Evolutionary conservation across 192 early-diverging fungal species (phyloP).

Genomic region (Umbelopsis sp.): DNA sequence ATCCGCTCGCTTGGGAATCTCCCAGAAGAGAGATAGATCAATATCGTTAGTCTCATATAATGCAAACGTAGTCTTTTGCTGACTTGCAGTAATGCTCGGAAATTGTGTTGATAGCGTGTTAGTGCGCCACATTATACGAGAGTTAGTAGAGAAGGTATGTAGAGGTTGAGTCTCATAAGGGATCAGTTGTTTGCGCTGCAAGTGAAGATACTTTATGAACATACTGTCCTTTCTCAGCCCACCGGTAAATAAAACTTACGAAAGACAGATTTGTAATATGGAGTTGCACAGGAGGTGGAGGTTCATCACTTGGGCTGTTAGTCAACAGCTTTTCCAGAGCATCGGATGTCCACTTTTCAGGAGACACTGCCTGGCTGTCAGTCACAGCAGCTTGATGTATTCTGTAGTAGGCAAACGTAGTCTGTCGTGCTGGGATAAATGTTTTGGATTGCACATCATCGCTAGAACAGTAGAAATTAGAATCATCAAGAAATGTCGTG

Average conservation of each 20-base stretch:
- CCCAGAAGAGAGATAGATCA: constrained; percentile 88
- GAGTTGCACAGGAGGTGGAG: constrained; percentile 53
- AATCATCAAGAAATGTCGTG: neutral
- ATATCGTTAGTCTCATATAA: constrained; percentile 87
- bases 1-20: constrained; percentile 46
- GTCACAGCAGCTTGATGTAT: constrained; percentile 23
- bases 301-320: constrained; percentile 35
- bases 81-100: constrained; percentile 60
- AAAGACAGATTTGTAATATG: constrained; percentile 53
- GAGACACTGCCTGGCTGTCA: constrained; percentile 25
- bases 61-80: constrained; percentile 72
- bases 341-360: constrained; percentile 52
- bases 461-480: neutral
- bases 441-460: constrained; percentile 44
- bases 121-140: constrained; percentile 76
- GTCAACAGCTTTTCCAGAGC: constrained; percentile 51
- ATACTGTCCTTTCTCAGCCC: constrained; percentile 28
- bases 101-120: constrained; percentile 65
- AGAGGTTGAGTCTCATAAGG: constrained; percentile 65
- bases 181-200: constrained; percentile 56
- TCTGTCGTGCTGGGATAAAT: constrained; percentile 56
- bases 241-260: constrained; percentile 30
- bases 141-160: constrained; percentile 66
- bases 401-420: constrained; percentile 59
- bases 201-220: constrained; percentile 45